A percentile compares a stretch with the other conserved stretches of the same genome.
These are phyloP conservation scores for Gaeumannomyces tritici DNA, from an alignment of 2,329 filamentous ascomycete species.

Conservation along the genomic window DNA sequence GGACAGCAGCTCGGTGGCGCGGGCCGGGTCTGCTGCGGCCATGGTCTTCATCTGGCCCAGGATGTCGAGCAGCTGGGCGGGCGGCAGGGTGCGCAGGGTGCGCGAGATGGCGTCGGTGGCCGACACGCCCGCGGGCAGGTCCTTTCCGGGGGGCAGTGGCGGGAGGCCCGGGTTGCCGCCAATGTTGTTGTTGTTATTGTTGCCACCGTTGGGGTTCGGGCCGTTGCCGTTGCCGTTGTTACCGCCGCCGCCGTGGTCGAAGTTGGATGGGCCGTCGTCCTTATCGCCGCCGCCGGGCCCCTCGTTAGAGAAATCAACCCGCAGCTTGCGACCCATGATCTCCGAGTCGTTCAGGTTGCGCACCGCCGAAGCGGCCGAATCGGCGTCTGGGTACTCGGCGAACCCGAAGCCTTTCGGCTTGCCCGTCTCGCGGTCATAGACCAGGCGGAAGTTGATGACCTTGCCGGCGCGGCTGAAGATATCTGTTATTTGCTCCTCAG, in stretches of 20 bases:
- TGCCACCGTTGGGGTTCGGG: conserved; percentile 1
- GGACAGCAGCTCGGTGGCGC: conserved; percentile 76
- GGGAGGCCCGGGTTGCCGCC: conserved; percentile 40
- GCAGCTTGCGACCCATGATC: conserved; percentile 86
- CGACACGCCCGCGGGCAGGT: conserved; percentile 72
- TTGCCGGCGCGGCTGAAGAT: conserved; percentile 87
- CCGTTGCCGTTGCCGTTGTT: background rate
- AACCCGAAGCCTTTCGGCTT: conserved; percentile 96
- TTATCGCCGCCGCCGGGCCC: conserved; percentile 52
- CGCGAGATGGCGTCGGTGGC: conserved; percentile 87
- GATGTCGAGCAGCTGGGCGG: conserved; percentile 84
- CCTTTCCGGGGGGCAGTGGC: conserved; percentile 73
- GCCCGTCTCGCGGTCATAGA: conserved; percentile 92
- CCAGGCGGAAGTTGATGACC: conserved; percentile 83
- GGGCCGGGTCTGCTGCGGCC: conserved; percentile 69
- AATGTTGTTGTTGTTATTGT: conserved; percentile 10
- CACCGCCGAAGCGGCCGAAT: conserved; percentile 83
- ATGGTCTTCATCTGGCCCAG: conserved; percentile 90
- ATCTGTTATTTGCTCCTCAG: conserved; percentile 90
- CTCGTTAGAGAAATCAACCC: conserved; percentile 94
- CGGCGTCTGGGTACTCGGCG: conserved; percentile 84
- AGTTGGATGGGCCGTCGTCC: conserved; percentile 14
- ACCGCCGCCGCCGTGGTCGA: background rate
- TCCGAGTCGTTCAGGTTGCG: conserved; percentile 94
- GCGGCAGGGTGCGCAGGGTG: conserved; percentile 77